Evolutionary conservation across 2,329 filamentous ascomycete species (phyloP).

Genomic region (Lasiodiplodia sp.): DNA sequence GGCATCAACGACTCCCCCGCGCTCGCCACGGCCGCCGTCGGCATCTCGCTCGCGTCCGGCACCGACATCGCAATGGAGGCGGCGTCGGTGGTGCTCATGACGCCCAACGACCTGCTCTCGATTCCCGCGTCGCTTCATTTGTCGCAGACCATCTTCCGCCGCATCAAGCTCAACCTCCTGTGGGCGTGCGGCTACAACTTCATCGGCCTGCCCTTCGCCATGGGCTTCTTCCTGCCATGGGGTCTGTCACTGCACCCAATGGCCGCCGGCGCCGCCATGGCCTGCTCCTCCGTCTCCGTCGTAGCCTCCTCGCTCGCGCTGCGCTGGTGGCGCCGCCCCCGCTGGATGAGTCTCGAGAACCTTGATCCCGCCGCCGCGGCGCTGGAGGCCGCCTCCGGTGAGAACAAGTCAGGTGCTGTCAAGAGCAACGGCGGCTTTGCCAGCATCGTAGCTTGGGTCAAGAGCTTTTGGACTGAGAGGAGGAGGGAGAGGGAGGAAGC

Average conservation of each 20-base stretch:
- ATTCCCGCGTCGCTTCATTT: slow-evolving; percentile 88
- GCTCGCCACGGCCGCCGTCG: slow-evolving; percentile 88
- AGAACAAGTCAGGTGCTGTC: neutral
- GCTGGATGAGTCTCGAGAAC: slow-evolving; percentile 81
- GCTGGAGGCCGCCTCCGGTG: neutral
- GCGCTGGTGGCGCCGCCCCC: slow-evolving; percentile 83
- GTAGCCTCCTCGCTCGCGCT: slow-evolving; percentile 83
- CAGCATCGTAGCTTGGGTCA: slow-evolving; percentile 23
- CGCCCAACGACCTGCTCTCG: slow-evolving; percentile 86
- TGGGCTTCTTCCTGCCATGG: slow-evolving; percentile 93
- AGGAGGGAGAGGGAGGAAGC: slow-evolving; percentile 48
- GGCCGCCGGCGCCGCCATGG: slow-evolving; percentile 95
- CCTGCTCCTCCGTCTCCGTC: slow-evolving; percentile 86
- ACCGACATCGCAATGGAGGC: slow-evolving; percentile 99
- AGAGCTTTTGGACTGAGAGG: slow-evolving; percentile 42
- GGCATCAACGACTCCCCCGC: slow-evolving; percentile 98
- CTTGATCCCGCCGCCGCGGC: slow-evolving; percentile 55
- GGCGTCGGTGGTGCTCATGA: slow-evolving; percentile 95
- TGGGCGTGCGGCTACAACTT: slow-evolving; percentile 96
- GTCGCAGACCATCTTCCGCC: slow-evolving; percentile 81
- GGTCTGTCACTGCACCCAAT: slow-evolving; percentile 90
- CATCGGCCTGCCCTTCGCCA: slow-evolving; percentile 90
- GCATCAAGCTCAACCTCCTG: slow-evolving; percentile 91
- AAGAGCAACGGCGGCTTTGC: neutral
- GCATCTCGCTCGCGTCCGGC: slow-evolving; percentile 89